phyloP scores from a whole-genome alignment of 768 basidiomycete species.

The Lentinula lateritia region DNA sequence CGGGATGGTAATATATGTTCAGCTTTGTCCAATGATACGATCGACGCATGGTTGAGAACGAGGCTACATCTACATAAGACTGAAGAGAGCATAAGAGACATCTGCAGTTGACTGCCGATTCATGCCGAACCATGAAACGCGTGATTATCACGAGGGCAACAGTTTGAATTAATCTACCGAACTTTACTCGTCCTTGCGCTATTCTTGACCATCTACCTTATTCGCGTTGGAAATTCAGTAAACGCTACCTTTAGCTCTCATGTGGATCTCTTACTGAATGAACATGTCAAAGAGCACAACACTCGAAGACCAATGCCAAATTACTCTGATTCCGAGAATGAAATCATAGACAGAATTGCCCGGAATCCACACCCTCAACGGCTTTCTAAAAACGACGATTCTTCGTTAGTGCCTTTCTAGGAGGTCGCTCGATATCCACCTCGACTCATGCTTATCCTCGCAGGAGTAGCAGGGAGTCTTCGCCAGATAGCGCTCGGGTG shows the following conservation, averaged over 20 bases:
- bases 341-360: not conserved
- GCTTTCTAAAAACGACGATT: constrained; percentile 17
- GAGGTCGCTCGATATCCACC: not conserved
- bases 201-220: not conserved
- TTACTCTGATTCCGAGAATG: constrained; percentile 5
- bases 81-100: too few relatives aligned
- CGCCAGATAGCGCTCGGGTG: constrained; percentile 39
- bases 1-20: too few relatives aligned
- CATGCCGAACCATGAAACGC: not conserved
- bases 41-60: too few relatives aligned
- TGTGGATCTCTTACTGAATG: not conserved
- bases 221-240: not conserved
- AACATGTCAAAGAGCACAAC: not conserved
- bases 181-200: not conserved
- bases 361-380: constrained; percentile 4
- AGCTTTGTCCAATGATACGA: too few relatives aligned
- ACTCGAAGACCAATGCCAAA: not conserved
- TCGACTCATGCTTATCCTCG: not conserved
- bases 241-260: not conserved
- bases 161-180: too few relatives aligned
- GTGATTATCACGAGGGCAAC: not conserved
- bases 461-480: constrained; percentile 57
- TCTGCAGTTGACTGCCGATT: too few relatives aligned
- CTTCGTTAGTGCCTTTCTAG: constrained; percentile 23
- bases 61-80: too few relatives aligned